Percentiles rank a stretch among this genome's conserved stretches.
phyloP scores from a whole-genome alignment of 2,329 filamentous ascomycete species.

The Plectosphaerella plurivora region DNA sequence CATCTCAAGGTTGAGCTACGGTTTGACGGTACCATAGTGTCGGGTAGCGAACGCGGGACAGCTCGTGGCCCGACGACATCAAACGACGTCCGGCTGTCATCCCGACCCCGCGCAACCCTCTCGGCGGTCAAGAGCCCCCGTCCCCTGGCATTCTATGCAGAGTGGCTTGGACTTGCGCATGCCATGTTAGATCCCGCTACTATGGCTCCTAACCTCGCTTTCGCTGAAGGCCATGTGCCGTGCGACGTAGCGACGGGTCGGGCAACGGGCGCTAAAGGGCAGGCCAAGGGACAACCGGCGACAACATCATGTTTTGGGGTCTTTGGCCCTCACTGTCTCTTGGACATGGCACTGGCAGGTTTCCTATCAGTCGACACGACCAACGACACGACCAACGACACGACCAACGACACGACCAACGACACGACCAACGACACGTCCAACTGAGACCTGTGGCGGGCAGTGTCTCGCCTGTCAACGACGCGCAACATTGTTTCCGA shows the following conservation, averaged over 20 bases:
- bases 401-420: no score
- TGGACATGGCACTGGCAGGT: no score
- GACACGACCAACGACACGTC: no score
- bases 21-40: background rate
- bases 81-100: background rate
- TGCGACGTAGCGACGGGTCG: background rate
- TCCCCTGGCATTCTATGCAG: background rate
- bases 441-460: no score
- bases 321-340: no score
- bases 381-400: no score
- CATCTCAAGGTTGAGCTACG: background rate
- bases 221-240: background rate
- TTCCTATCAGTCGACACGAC: no score
- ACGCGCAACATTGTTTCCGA: background rate
- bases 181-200: background rate
- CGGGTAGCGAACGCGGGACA: background rate
- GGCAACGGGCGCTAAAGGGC: no score
- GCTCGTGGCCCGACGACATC: background rate
- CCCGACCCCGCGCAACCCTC: background rate
- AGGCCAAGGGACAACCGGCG: no score
- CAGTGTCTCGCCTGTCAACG: background rate
- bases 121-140: background rate
- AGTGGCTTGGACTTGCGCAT: background rate
- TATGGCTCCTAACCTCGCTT: background rate
- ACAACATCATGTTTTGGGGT: no score